phyloP scores from a whole-genome alignment of 352 stramenopile species.

The Phytophthora europaea region DNA sequence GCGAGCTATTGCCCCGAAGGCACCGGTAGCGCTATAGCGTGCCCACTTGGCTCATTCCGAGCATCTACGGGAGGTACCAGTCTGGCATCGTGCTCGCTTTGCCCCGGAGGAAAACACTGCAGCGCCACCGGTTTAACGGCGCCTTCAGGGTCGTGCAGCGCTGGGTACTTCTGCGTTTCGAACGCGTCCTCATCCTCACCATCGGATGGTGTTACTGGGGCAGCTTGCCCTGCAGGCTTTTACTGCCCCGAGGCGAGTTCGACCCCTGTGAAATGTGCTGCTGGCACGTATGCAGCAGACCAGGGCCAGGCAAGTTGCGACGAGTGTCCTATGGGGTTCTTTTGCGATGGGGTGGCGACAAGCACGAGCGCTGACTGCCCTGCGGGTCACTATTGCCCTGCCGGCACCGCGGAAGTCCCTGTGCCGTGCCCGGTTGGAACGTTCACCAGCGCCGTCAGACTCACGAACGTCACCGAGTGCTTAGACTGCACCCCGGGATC shows the following conservation, averaged over 20 bases:
- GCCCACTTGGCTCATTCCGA: conserved; percentile 72
- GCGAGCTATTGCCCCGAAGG: conserved; percentile 83
- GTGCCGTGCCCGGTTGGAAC: conserved; percentile 76
- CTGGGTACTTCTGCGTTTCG: conserved; percentile 88
- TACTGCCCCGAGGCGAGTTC: conserved; percentile 68
- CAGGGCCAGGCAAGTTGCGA: conserved; percentile 45
- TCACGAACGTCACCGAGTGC: conserved; percentile 56
- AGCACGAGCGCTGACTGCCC: conserved; percentile 56
- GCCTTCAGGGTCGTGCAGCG: conserved; percentile 66
- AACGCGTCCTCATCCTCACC: conserved; percentile 56
- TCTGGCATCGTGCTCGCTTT: conserved; percentile 71
- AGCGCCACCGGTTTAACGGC: conserved; percentile 49
- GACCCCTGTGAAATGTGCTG: conserved; percentile 54
- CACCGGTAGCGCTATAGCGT: conserved; percentile 61
- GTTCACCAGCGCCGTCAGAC: conserved; percentile 54
- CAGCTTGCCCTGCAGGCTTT: conserved; percentile 63
- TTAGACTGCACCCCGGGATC: conserved; percentile 46
- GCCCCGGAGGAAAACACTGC: conserved; percentile 70
- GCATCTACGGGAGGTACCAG: conserved; percentile 55
- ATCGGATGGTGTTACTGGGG: conserved; percentile 51
- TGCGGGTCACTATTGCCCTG: conserved; percentile 58
- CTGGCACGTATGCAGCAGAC: conserved; percentile 47
- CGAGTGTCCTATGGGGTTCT: conserved; percentile 71
- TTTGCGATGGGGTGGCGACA: conserved; percentile 65
- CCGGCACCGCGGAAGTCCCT: conserved; percentile 45